Evolutionary conservation across 805 yeast species (phyloP).

Genomic region (Spathaspora boniae): DNA sequence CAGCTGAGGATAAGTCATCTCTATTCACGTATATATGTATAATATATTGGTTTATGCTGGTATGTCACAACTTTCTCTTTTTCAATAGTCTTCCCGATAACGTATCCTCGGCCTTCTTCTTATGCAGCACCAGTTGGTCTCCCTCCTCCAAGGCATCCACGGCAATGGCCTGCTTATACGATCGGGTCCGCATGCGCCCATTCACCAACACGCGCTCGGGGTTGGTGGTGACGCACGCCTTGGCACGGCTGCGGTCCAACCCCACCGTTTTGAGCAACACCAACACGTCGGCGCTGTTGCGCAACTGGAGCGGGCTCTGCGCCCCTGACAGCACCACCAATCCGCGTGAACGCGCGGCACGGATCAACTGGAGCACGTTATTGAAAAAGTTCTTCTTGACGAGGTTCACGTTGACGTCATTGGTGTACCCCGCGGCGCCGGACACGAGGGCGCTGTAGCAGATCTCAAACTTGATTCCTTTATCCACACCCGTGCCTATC

Average conservation of each 20-base stretch:
- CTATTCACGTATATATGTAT: constrained; percentile 2
- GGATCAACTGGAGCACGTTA: constrained; percentile 67
- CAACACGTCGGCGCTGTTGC: constrained; percentile 66
- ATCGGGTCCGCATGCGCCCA: constrained; percentile 69
- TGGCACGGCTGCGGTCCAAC: constrained; percentile 58
- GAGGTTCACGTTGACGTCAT: constrained; percentile 22
- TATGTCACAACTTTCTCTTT: constrained; percentile 13
- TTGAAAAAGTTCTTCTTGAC: constrained; percentile 62
- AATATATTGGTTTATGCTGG: constrained; percentile 4
- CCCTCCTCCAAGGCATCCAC: constrained; percentile 39
- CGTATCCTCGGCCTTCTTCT: constrained; percentile 19
- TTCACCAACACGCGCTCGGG: constrained; percentile 65
- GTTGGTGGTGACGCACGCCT: constrained; percentile 53
- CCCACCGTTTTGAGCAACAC: constrained; percentile 70
- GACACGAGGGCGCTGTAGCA: constrained; percentile 57
- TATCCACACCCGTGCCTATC: constrained; percentile 74
- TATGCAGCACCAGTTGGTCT: constrained; percentile 18
- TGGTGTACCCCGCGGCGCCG: constrained; percentile 28
- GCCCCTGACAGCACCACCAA: constrained; percentile 80
- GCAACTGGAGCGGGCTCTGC: constrained; percentile 46
- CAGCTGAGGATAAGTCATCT: constrained; percentile 12
- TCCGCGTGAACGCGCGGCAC: constrained; percentile 82
- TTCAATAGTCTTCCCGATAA: constrained; percentile 24
- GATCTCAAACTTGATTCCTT: constrained; percentile 82
- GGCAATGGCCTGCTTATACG: constrained; percentile 73